Conservation (phyloP, 2,329 filamentous ascomycete species). For the Talaromyces atroroseus region DNA sequence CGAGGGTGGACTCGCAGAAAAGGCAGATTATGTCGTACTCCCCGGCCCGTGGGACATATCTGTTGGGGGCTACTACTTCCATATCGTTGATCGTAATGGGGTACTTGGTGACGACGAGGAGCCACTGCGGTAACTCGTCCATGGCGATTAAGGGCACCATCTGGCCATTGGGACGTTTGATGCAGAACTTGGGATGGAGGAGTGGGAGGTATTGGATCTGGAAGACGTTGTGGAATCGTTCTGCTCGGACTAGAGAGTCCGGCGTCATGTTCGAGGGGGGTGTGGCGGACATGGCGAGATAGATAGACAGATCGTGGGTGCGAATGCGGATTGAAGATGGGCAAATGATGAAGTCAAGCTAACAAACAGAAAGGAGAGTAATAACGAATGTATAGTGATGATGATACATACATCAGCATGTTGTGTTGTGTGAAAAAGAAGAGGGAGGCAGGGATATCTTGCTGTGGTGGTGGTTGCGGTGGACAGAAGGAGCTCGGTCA, state of each 20-base stretch:
- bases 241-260: not conserved
- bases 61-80: constrained; percentile 19
- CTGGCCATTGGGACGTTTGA: constrained; percentile 31
- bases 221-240: not conserved
- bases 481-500: too few relatives aligned
- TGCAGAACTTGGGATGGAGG: constrained; percentile 31
- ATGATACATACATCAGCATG: not conserved
- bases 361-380: not conserved
- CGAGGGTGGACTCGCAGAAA: constrained; percentile 22
- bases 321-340: not conserved
- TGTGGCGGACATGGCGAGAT: not conserved
- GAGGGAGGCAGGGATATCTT: not conserved
- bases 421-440: not conserved
- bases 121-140: constrained; percentile 39
- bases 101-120: constrained; percentile 25
- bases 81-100: constrained; percentile 17
- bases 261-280: not conserved
- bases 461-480: too few relatives aligned
- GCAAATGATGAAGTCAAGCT: not conserved
- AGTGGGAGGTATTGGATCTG: not conserved
- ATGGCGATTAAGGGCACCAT: constrained; percentile 38
- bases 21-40: constrained; percentile 32
- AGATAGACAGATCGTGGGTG: not conserved
- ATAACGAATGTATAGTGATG: not conserved
- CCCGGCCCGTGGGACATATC: constrained; percentile 22